These are phyloP conservation scores for Herpetospermum pedunculosum DNA, from an alignment of 306 rosid species.

Conservation along the genomic window DNA sequence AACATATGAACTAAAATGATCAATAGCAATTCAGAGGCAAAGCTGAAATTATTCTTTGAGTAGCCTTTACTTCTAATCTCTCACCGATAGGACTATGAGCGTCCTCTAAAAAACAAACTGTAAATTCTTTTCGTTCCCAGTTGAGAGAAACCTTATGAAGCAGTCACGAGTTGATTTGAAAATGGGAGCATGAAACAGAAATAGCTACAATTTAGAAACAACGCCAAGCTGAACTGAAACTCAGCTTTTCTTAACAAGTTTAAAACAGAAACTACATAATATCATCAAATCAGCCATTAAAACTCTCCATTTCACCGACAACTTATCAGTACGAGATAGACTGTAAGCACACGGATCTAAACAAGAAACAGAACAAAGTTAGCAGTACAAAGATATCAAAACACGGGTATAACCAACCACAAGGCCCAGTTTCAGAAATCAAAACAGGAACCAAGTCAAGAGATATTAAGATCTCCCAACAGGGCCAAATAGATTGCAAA, in stretches of 20 bases:
- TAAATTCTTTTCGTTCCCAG: slow-evolving; percentile 5
- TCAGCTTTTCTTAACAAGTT: background rate
- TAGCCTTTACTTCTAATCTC: slow-evolving; percentile 7
- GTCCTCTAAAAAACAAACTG: background rate
- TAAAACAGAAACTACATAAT: background rate
- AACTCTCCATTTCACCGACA: background rate
- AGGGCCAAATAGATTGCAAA: background rate
- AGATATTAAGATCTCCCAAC: background rate
- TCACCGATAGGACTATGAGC: background rate
- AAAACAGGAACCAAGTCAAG: background rate
- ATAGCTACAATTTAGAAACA: background rate
- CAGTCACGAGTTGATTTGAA: slow-evolving; percentile 4
- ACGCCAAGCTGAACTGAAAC: background rate
- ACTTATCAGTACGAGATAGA: background rate
- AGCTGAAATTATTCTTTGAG: background rate
- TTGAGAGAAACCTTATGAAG: slow-evolving; percentile 5
- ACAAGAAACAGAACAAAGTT: background rate
- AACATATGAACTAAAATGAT: slow-evolving; percentile 16
- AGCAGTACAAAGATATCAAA: background rate
- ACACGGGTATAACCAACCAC: background rate
- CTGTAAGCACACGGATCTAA: background rate
- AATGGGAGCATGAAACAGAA: background rate
- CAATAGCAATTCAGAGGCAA: background rate
- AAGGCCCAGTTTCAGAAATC: background rate
- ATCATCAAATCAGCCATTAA: background rate